Percentiles rank a stretch among this genome's conserved stretches.
Evolutionary conservation across 2,329 filamentous ascomycete species (phyloP).

Genomic region (Diaporthe citri): DNA sequence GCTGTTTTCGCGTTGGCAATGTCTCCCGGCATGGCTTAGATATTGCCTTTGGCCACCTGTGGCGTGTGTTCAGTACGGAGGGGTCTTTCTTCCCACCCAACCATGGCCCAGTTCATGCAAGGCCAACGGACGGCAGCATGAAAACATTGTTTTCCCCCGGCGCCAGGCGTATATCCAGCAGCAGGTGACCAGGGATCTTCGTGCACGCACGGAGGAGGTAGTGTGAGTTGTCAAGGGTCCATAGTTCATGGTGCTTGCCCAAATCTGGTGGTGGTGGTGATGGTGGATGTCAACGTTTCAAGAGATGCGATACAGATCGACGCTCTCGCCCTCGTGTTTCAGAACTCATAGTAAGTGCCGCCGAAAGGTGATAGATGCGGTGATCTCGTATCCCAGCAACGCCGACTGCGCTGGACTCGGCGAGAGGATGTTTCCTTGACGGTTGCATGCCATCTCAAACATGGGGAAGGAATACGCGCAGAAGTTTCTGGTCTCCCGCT

Average conservation of each 20-base stretch:
- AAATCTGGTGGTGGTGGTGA: slow-evolving; percentile 20
- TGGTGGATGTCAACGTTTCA: slow-evolving; percentile 40
- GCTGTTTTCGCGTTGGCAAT: background rate
- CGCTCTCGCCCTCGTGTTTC: slow-evolving; percentile 38
- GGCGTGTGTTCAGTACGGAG: background rate
- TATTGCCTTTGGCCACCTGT: slow-evolving; percentile 3
- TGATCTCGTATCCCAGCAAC: slow-evolving; percentile 30
- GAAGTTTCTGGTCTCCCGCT: slow-evolving; percentile 34
- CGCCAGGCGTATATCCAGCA: background rate
- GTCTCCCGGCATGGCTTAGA: background rate
- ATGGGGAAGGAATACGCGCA: slow-evolving; percentile 35
- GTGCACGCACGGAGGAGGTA: background rate
- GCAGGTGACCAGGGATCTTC: slow-evolving; percentile 16
- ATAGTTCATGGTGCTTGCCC: slow-evolving; percentile 34
- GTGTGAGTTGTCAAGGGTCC: slow-evolving; percentile 24
- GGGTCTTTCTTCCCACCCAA: background rate
- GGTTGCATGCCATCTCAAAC: slow-evolving; percentile 32
- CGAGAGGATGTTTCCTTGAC: slow-evolving; percentile 34
- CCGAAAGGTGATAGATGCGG: slow-evolving; percentile 4
- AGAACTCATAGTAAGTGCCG: slow-evolving; percentile 28
- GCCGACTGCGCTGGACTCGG: slow-evolving; percentile 7
- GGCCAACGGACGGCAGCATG: slow-evolving; percentile 36
- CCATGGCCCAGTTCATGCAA: slow-evolving; percentile 34
- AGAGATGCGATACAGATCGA: slow-evolving; percentile 36
- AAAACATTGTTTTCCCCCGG: slow-evolving; percentile 14